phyloP scores from a whole-genome alignment of 1,284 basidiomycete genomes.

The Trametes sp. region DNA sequence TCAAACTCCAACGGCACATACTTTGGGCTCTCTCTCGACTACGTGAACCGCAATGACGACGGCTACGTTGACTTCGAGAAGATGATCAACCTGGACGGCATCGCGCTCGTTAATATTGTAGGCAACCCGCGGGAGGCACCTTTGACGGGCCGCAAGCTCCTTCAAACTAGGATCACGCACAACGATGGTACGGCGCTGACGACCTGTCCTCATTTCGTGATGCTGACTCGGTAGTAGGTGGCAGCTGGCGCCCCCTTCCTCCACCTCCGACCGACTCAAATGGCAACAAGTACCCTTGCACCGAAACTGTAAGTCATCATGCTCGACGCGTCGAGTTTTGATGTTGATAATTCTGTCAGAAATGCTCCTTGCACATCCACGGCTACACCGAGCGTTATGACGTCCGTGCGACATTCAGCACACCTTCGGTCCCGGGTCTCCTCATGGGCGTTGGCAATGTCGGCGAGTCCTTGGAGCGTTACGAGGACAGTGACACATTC shows the following conservation, averaged over 20 bases:
- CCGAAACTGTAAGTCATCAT: slow-evolving; percentile 62
- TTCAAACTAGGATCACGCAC: slow-evolving; percentile 92
- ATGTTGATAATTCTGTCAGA: slow-evolving; percentile 49
- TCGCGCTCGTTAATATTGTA: slow-evolving; percentile 93
- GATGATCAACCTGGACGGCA: slow-evolving; percentile 95
- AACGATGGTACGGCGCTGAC: slow-evolving; percentile 80
- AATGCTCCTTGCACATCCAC: slow-evolving; percentile 90
- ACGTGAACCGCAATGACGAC: slow-evolving; percentile 87
- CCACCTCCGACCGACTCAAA: slow-evolving; percentile 84
- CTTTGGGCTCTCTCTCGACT: slow-evolving; percentile 85
- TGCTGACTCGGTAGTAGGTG: slow-evolving; percentile 54
- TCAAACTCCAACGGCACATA: slow-evolving; percentile 99
- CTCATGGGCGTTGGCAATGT: slow-evolving; percentile 99
- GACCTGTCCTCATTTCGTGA: neutral
- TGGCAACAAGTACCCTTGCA: slow-evolving; percentile 79
- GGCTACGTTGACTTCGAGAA: slow-evolving; percentile 99
- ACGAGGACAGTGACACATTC: slow-evolving; percentile 94
- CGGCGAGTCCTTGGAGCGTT: slow-evolving; percentile 82
- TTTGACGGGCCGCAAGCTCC: slow-evolving; percentile 76
- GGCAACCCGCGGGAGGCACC: slow-evolving; percentile 81
- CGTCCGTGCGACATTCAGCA: slow-evolving; percentile 90
- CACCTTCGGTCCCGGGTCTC: slow-evolving; percentile 90
- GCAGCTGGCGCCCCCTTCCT: slow-evolving; percentile 85
- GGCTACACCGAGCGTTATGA: slow-evolving; percentile 95
- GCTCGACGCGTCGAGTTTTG: neutral